Evolutionary conservation across 2,329 filamentous ascomycete species (phyloP), one percentile per base, ranked within the genome.

Genomic region (Botrytis porri): DNA sequence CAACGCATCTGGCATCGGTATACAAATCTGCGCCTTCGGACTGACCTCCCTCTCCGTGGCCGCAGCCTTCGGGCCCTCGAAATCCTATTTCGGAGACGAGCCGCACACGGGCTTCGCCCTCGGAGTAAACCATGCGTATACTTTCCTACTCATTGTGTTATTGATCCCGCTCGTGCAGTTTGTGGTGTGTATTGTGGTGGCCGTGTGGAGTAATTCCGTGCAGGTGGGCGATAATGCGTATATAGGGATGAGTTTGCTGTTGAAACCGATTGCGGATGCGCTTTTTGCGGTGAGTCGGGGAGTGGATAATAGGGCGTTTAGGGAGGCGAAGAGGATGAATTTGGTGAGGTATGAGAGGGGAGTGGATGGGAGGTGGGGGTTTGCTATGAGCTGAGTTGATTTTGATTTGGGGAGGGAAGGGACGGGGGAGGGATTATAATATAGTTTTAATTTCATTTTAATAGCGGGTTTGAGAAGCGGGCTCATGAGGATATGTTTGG

Each of bases 91-190:
- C 0, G 78, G 78, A 0, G 37, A 18, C 5, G 76, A 75, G 2
- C 79, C 79, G 0, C 62, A 32, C 7, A 60, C 73, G 63, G 79
- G 79, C 1, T 67, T 73, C 3, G 29, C 62, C 0, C 74, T 81
- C 9, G 80, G 82, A 45, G 78, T 85, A 39, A 83, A 82, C 0
- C 85, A 85, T 76, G 83, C 81, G 0, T 83, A 84, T 73, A 85
- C 83, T 74, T 83, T 84, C 1, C 84, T 84, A 69, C 77, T 85
- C 14, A 80, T 79, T 37, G 77, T 85, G 63, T 74, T 73, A 5
- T 37, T 80, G 12, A 77, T 80, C 5, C 71, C 64, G 14, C 67
- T 69, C 1, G 77, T 73, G 39, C 78, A 80, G 65, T 66, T 78
- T 20, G 4, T 78, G 0, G 78, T 80, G 62, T 74, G 75, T 32